Percentiles rank a stretch among this genome's conserved stretches.
These are phyloP conservation scores for Xylaria sp. DNA, from an alignment of 2,329 filamentous ascomycete species.

Conservation along the genomic window DNA sequence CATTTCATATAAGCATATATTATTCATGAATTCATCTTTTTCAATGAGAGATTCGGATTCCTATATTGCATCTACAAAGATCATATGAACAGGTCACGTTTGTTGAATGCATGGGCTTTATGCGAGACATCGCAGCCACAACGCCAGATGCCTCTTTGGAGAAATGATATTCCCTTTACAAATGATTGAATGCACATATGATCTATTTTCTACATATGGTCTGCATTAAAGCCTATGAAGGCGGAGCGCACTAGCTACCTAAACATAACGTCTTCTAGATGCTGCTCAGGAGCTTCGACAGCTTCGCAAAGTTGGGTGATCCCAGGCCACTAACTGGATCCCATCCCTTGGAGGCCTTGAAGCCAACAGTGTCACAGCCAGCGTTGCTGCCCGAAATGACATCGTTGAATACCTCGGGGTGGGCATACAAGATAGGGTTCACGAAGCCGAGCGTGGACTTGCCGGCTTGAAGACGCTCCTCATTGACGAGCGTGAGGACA, in stretches of 20 bases:
- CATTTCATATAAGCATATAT: too few species aligned
- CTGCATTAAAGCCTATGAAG: neutral
- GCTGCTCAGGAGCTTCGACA: slow-evolving; percentile 33
- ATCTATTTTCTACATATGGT: neutral
- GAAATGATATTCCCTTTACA: neutral
- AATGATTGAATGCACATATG: neutral
- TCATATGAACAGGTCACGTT: neutral
- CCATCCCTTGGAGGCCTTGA: slow-evolving; percentile 55
- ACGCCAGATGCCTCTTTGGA: neutral
- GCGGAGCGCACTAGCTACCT: neutral
- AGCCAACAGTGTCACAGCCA: slow-evolving; percentile 54
- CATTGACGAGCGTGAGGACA: slow-evolving; percentile 61
- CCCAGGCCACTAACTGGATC: slow-evolving; percentile 54
- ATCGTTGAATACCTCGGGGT: slow-evolving; percentile 54
- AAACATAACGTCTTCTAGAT: slow-evolving; percentile 7
- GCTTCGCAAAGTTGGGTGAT: slow-evolving; percentile 36
- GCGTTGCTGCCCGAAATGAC: slow-evolving; percentile 52
- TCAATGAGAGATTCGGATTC: neutral
- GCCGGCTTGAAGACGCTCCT: slow-evolving; percentile 56
- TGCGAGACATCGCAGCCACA: neutral
- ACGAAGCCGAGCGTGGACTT: slow-evolving; percentile 63
- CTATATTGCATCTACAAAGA: neutral
- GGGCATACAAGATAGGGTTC: slow-evolving; percentile 61
- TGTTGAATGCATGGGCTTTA: neutral
- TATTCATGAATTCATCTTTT: neutral